A percentile compares a stretch with the other conserved stretches of the same genome.
Conservation (phyloP, 1,284 basidiomycete species). For the Sporisorium iseilematis-ciliati region DNA sequence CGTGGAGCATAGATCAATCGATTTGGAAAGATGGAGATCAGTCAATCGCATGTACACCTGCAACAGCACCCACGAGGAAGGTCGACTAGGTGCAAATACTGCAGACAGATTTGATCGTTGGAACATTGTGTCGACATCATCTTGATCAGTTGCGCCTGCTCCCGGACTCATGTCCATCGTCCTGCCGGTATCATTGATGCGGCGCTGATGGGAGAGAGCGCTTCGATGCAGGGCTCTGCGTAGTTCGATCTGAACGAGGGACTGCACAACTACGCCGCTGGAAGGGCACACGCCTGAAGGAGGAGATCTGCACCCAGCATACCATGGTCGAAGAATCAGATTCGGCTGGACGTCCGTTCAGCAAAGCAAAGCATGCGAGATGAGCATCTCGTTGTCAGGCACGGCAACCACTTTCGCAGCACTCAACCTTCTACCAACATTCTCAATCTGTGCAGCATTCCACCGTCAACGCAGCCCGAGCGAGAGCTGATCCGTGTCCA, state of each 20-base stretch:
- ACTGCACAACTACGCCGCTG: background rate
- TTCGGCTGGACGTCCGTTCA: too few relatives aligned
- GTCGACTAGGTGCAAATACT: background rate
- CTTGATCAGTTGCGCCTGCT: too few relatives aligned
- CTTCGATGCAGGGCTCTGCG: too few relatives aligned
- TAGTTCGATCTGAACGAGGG: background rate
- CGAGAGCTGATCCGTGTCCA: background rate
- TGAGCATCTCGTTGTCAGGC: background rate
- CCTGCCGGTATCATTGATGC: too few relatives aligned
- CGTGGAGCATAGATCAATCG: background rate
- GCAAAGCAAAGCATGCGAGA: background rate
- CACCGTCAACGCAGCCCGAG: conserved; percentile 6
- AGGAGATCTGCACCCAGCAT: too few relatives aligned
- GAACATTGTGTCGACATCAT: too few relatives aligned
- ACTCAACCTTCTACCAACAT: background rate
- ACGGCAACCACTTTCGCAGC: background rate
- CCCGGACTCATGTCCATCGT: too few relatives aligned
- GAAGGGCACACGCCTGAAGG: background rate
- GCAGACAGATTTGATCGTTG: too few relatives aligned
- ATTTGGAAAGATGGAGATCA: too few relatives aligned
- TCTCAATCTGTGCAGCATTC: conserved; percentile 16
- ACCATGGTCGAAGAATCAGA: background rate
- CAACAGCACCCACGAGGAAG: background rate
- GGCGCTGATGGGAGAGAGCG: too few relatives aligned
- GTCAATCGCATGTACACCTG: background rate